Evolutionary conservation across 306 rosid genomes (phyloP).

Genomic region (Acacia acuminata): DNA sequence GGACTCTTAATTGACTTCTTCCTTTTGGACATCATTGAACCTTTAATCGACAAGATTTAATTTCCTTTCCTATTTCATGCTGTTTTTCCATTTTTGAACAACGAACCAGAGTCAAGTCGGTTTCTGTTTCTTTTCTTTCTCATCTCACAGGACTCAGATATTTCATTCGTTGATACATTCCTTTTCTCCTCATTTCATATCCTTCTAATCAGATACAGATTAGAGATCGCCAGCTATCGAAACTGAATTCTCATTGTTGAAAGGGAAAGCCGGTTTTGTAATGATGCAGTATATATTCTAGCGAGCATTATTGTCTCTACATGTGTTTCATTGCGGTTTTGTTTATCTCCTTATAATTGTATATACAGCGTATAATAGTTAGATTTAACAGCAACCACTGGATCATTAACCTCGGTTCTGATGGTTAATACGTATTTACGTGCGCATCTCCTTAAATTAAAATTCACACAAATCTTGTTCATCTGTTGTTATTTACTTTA

Average conservation of each 20-base stretch:
- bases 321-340: background rate
- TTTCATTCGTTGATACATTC: background rate
- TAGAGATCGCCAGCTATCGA: background rate
- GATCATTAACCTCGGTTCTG: background rate
- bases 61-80: conserved; percentile 3
- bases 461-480: background rate
- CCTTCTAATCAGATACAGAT: background rate
- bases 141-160: background rate
- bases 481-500: background rate
- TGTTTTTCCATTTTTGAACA: conserved; percentile 14
- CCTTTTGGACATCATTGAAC: background rate
- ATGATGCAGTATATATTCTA: background rate
- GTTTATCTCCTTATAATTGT: background rate
- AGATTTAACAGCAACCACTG: background rate
- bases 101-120: conserved; percentile 13
- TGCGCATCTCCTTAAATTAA: background rate
- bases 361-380: background rate
- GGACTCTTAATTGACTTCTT: background rate
- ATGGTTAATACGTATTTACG: background rate
- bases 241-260: background rate
- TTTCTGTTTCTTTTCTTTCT: background rate
- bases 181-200: background rate
- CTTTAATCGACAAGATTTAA: conserved; percentile 3
- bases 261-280: background rate
- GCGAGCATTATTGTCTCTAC: background rate